A percentile compares a stretch with the other conserved stretches of the same genome.
phyloP scores from a whole-genome alignment of 257 asterid genomes.

The Henckelia pumila region DNA sequence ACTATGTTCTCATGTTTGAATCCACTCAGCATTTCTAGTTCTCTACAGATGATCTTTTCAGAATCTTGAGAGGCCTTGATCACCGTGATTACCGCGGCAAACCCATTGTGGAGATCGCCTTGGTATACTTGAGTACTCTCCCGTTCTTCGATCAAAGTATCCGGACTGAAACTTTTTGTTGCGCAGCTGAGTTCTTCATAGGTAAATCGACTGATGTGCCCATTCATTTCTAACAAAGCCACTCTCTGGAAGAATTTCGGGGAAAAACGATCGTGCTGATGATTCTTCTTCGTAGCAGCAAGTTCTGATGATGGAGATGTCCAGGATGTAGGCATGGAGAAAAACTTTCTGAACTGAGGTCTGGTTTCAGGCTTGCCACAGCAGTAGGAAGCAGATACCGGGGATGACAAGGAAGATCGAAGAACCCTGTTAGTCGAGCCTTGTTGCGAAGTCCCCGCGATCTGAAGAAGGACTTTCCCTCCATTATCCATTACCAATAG shows the following conservation, averaged over 20 bases:
- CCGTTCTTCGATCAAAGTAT: constrained; percentile 53
- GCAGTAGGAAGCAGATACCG: constrained; percentile 40
- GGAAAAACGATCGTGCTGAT: constrained; percentile 29
- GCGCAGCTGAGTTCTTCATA: constrained; percentile 44
- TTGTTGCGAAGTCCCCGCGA: constrained; percentile 68
- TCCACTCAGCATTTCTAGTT: constrained; percentile 64
- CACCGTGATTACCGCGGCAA: constrained; percentile 57
- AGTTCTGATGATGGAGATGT: constrained; percentile 36
- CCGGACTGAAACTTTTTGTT: constrained; percentile 42
- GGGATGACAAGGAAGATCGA: constrained; percentile 40
- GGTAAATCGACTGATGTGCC: constrained; percentile 34
- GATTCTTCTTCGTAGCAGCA: constrained; percentile 24
- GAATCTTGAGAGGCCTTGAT: constrained; percentile 34
- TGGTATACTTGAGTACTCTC: constrained; percentile 54
- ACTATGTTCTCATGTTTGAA: constrained; percentile 64
- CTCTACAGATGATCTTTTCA: constrained; percentile 45
- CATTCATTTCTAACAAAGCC: constrained; percentile 39
- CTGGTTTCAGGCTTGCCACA: constrained; percentile 22
- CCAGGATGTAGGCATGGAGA: constrained; percentile 57
- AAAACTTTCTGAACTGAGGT: constrained; percentile 43
- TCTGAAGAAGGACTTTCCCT: constrained; percentile 56
- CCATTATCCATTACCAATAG: constrained; percentile 60
- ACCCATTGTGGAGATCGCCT: constrained; percentile 46
- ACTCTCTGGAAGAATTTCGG: constrained; percentile 37
- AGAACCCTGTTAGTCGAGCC: constrained; percentile 42